Conservation (phyloP, 768 basidiomycete genomes). For the Tephrocybe sp. region DNA sequence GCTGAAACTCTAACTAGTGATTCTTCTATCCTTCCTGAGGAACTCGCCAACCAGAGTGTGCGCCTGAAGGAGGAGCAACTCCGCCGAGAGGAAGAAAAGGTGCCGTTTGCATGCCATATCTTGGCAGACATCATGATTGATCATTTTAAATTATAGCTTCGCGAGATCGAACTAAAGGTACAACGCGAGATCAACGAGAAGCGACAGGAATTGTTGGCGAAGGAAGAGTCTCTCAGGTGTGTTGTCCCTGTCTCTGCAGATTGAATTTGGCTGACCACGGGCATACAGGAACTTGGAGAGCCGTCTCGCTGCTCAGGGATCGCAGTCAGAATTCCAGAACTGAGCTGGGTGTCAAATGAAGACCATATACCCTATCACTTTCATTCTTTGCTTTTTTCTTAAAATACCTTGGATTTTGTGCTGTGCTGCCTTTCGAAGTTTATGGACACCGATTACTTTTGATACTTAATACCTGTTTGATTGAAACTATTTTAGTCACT, state of each 20-base stretch:
- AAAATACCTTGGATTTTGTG: slow-evolving; percentile 31
- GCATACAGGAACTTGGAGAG: slow-evolving; percentile 78
- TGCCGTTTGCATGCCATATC: slow-evolving; percentile 22
- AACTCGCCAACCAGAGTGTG: slow-evolving; percentile 94
- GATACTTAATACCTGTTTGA: slow-evolving; percentile 14
- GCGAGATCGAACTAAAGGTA: slow-evolving; percentile 97
- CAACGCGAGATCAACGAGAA: slow-evolving; percentile 98
- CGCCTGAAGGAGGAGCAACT: slow-evolving; percentile 99
- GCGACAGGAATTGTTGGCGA: slow-evolving; percentile 93
- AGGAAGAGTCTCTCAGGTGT: slow-evolving; percentile 90
- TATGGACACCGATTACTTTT: slow-evolving; percentile 20
- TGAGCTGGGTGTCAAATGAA: slow-evolving; percentile 29
- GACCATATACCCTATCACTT: slow-evolving; percentile 21
- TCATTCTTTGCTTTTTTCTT: slow-evolving; percentile 18
- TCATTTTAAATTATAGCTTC: slow-evolving; percentile 52
- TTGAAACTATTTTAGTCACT: neutral
- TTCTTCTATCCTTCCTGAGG: slow-evolving; percentile 91
- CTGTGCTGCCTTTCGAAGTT: slow-evolving; percentile 32
- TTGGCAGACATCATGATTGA: slow-evolving; percentile 11
- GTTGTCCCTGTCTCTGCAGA: neutral
- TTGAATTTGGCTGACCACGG: slow-evolving; percentile 4
- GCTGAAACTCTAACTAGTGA: slow-evolving; percentile 49
- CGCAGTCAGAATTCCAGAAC: slow-evolving; percentile 76
- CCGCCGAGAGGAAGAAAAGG: slow-evolving; percentile 95
- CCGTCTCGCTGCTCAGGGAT: slow-evolving; percentile 86